A percentile compares a stretch with the other conserved stretches of the same genome.
phyloP scores from a whole-genome alignment of 805 yeast genomes.

The Spathaspora gorwiae region DNA sequence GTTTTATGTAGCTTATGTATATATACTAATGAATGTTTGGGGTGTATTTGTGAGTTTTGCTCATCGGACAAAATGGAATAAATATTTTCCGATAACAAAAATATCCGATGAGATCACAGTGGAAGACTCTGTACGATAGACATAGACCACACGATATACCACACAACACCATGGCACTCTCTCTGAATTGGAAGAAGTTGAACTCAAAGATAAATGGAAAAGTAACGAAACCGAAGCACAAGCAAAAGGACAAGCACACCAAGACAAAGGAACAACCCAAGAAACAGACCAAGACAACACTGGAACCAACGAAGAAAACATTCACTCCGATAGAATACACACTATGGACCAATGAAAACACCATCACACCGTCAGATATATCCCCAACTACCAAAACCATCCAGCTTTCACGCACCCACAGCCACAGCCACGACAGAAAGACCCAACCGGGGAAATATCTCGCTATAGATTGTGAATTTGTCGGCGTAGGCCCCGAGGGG shows the following conservation, averaged over 20 bases:
- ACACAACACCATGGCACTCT: constrained; percentile 5
- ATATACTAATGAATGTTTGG: no score
- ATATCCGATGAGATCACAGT: no score
- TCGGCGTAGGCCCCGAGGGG: constrained; percentile 81
- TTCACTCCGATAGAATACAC: constrained; percentile 16
- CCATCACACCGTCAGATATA: constrained; percentile 12
- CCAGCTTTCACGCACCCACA: background rate
- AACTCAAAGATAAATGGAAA: constrained; percentile 8
- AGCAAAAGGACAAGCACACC: background rate
- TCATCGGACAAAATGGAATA: no score
- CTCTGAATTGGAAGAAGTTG: constrained; percentile 24
- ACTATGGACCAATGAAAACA: constrained; percentile 23
- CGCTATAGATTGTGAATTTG: constrained; percentile 92
- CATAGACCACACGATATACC: no score
- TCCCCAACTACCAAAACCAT: background rate
- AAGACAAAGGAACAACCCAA: background rate
- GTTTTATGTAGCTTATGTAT: no score
- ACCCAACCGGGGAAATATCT: constrained; percentile 63
- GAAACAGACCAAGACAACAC: no score
- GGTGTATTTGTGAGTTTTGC: no score
- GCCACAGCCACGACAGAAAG: constrained; percentile 16
- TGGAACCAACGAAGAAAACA: background rate
- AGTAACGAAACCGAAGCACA: background rate
- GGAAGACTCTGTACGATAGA: no score
- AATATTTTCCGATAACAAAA: no score